Percentiles rank a stretch among this genome's conserved stretches.
phyloP scores from a whole-genome alignment of 305 asterid species.

The Rubia balearica region DNA sequence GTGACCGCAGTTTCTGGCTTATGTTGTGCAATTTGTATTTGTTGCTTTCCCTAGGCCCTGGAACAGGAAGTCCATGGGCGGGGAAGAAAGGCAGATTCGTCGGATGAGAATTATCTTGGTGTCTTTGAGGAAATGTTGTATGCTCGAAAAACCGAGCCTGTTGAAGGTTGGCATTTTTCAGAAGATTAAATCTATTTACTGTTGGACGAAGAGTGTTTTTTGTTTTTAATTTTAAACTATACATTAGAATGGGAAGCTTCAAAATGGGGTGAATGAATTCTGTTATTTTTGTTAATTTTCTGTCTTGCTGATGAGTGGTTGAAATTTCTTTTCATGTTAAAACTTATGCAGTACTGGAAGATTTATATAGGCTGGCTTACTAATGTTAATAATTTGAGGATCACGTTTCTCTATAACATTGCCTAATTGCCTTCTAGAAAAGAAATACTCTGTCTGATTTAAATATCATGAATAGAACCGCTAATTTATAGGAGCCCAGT shows the following conservation, averaged over 20 bases:
- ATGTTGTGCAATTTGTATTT: not conserved
- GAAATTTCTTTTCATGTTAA: not conserved
- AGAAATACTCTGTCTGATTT: not conserved
- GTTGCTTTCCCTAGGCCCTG: conserved; percentile 40
- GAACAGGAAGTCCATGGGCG: conserved; percentile 90
- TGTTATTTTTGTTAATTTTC: not conserved
- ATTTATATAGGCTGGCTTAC: not conserved
- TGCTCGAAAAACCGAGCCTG: conserved; percentile 85
- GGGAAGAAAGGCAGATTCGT: conserved; percentile 79
- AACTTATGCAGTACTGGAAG: not conserved
- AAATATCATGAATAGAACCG: conserved; percentile 2
- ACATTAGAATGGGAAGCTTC: not conserved
- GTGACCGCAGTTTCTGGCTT: not conserved
- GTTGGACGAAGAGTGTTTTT: not conserved
- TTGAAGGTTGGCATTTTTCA: conserved; percentile 48
- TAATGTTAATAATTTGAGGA: not conserved
- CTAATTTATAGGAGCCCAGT: conserved; percentile 71
- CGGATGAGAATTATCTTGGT: conserved; percentile 82
- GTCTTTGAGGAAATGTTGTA: conserved; percentile 71
- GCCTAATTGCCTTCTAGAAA: not conserved
- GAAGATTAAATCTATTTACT: conserved; percentile 26
- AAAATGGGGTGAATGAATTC: not conserved
- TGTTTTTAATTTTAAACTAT: not conserved
- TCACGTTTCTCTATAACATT: not conserved
- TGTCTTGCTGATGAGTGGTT: not conserved